phyloP scores from a whole-genome alignment of 331 rosid genomes.

The Quercus tomentella region DNA sequence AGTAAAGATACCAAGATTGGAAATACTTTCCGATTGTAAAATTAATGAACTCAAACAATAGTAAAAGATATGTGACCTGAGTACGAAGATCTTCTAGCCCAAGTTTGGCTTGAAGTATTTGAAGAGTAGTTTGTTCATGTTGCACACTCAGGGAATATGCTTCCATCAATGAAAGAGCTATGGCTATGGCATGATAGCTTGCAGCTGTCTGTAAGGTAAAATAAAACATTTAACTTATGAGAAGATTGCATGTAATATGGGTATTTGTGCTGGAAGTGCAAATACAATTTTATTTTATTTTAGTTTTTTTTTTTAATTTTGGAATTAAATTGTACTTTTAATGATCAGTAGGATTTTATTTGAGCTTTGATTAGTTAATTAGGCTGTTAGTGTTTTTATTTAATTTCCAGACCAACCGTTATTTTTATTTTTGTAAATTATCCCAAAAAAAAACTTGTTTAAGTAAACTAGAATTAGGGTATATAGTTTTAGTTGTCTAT shows the following conservation, averaged over 20 bases:
- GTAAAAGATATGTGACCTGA: constrained; percentile 51
- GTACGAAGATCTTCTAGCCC: constrained; percentile 95
- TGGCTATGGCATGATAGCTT: constrained; percentile 97
- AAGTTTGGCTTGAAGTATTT: constrained; percentile 84
- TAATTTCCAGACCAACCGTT: no score
- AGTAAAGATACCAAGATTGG: not conserved
- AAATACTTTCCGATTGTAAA: not conserved
- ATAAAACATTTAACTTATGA: constrained; percentile 7
- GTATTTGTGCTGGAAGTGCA: not conserved
- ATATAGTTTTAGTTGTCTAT: no score
- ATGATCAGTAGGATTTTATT: no score
- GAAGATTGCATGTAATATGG: not conserved
- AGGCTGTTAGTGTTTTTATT: no score
- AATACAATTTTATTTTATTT: no score
- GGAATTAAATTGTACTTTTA: no score
- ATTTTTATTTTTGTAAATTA: no score
- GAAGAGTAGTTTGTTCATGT: constrained; percentile 94
- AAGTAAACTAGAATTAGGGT: no score
- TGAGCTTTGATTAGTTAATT: no score
- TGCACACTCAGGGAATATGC: constrained; percentile 94
- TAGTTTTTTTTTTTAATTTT: no score
- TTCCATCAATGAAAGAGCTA: constrained; percentile 98
- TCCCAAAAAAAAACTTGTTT: no score
- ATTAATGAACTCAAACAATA: not conserved
- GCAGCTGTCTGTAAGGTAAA: constrained; percentile 74